Percentiles rank a stretch among this genome's conserved stretches.
Conservation (phyloP, 176 grass and related monocot species). For the Guadua angustifolia region DNA sequence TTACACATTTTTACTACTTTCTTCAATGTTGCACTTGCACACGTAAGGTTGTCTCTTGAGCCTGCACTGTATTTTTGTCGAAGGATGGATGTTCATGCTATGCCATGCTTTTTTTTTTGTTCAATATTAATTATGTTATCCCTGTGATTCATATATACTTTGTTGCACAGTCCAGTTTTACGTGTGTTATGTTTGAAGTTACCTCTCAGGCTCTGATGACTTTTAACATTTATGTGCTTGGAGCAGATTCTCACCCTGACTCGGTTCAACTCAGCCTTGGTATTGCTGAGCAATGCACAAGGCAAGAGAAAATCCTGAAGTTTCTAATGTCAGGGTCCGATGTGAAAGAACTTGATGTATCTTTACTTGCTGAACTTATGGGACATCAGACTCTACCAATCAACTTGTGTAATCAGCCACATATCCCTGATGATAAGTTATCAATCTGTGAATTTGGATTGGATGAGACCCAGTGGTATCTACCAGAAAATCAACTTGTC, state of each 20-base stretch:
- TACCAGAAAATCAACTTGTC: constrained; percentile 52
- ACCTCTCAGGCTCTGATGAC: not conserved
- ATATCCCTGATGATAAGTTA: constrained; percentile 55
- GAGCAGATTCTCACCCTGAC: constrained; percentile 66
- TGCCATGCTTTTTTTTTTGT: not conserved
- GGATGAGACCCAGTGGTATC: constrained; percentile 50
- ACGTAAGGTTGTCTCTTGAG: not conserved
- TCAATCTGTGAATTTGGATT: constrained; percentile 55
- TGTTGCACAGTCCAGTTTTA: not conserved
- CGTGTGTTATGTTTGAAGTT: not conserved
- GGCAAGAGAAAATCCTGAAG: constrained; percentile 74
- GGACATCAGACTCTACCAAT: constrained; percentile 48
- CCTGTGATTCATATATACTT: not conserved
- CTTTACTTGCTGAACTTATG: constrained; percentile 59
- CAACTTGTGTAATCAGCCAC: constrained; percentile 45
- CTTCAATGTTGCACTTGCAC: not conserved
- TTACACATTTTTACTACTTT: not conserved
- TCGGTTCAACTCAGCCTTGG: constrained; percentile 67
- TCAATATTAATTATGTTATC: not conserved
- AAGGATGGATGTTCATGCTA: not conserved
- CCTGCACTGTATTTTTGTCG: not conserved
- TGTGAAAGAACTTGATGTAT: constrained; percentile 49
- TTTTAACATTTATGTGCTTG: constrained; percentile 1
- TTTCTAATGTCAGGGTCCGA: constrained; percentile 71
- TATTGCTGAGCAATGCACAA: constrained; percentile 66